Percentiles rank a stretch among this genome's conserved stretches.
Evolutionary conservation across 2,329 filamentous ascomycete genomes (phyloP).

Genomic region (Aspergillus piperis): DNA sequence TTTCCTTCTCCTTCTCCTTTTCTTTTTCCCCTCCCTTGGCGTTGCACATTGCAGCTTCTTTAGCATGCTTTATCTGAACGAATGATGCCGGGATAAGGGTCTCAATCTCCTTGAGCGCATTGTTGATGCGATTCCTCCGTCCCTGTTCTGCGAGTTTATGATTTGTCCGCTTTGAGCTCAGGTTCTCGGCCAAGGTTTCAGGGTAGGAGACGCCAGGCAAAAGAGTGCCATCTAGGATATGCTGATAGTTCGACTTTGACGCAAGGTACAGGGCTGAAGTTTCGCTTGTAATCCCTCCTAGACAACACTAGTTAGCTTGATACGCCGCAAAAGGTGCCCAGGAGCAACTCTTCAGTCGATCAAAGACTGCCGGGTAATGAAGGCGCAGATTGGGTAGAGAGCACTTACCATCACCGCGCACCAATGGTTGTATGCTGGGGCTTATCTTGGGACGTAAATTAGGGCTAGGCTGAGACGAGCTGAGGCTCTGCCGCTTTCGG

Average conservation of each 20-base stretch:
- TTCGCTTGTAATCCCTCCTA: slow-evolving; percentile 54
- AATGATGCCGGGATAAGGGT: slow-evolving; percentile 68
- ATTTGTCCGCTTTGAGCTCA: slow-evolving; percentile 94
- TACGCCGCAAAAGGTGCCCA: background rate
- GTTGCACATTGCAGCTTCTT: slow-evolving; percentile 43
- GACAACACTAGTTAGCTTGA: slow-evolving; percentile 13
- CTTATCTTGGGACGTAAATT: slow-evolving; percentile 87
- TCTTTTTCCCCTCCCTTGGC: slow-evolving; percentile 45
- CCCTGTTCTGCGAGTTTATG: slow-evolving; percentile 99
- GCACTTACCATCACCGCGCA: slow-evolving; percentile 67
- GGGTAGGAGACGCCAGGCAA: slow-evolving; percentile 90
- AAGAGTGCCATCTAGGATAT: slow-evolving; percentile 89
- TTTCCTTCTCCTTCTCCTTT: slow-evolving; percentile 55
- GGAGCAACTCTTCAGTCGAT: background rate
- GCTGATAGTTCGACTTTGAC: slow-evolving; percentile 97
- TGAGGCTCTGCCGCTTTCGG: slow-evolving; percentile 71
- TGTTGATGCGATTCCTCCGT: slow-evolving; percentile 91
- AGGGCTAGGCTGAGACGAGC: slow-evolving; percentile 77
- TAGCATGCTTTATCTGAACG: slow-evolving; percentile 46
- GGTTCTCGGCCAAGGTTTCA: slow-evolving; percentile 83
- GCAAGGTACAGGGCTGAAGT: slow-evolving; percentile 75
- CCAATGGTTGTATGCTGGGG: slow-evolving; percentile 86
- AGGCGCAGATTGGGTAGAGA: slow-evolving; percentile 26
- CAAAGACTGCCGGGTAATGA: background rate
- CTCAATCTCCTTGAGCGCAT: slow-evolving; percentile 87